A percentile compares a stretch with the other conserved stretches of the same genome.
Conservation (phyloP, 805 yeast species). For the Teunomyces tritomae region DNA sequence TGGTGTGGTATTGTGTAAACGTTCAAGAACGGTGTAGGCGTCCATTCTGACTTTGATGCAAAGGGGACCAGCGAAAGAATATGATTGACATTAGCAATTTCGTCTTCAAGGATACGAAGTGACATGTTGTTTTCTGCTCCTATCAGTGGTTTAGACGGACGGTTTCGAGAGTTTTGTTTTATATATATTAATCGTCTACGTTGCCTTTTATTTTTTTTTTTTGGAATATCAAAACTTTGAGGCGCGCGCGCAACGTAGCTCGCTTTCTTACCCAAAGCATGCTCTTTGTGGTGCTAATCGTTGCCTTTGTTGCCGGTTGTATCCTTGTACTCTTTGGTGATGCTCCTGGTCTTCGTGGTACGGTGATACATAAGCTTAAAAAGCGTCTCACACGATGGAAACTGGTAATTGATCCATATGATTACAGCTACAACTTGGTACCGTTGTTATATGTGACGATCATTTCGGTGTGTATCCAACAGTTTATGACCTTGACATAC, state of each 20-base stretch:
- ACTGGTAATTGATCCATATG: conserved; percentile 16
- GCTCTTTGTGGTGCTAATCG: conserved; percentile 1
- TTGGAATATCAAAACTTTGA: not conserved
- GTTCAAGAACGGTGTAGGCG: conserved; percentile 24
- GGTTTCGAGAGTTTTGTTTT: not conserved
- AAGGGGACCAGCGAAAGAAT: conserved; percentile 37
- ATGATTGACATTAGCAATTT: conserved; percentile 23
- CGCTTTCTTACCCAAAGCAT: not conserved
- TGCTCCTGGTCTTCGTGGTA: conserved; percentile 39
- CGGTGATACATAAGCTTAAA: conserved; percentile 28
- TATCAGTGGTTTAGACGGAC: not conserved
- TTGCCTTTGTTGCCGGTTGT: conserved; percentile 15
- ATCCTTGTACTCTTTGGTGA: conserved; percentile 48
- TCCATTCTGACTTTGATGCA: conserved; percentile 13
- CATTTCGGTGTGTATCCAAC: conserved; percentile 30
- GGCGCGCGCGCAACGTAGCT: not conserved
- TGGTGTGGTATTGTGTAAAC: conserved; percentile 24
- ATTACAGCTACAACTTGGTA: conserved; percentile 40
- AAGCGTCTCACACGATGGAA: conserved; percentile 8
- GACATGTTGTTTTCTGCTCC: not conserved
- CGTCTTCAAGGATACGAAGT: conserved; percentile 18
- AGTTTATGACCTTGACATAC: conserved; percentile 31
- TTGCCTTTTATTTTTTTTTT: not conserved
- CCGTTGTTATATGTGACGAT: conserved; percentile 41
- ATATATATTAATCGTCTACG: conserved; percentile 1